These are phyloP conservation scores for Corrigiola litoralis DNA, from an alignment of 179 eudicot species.

Conservation along the genomic window DNA sequence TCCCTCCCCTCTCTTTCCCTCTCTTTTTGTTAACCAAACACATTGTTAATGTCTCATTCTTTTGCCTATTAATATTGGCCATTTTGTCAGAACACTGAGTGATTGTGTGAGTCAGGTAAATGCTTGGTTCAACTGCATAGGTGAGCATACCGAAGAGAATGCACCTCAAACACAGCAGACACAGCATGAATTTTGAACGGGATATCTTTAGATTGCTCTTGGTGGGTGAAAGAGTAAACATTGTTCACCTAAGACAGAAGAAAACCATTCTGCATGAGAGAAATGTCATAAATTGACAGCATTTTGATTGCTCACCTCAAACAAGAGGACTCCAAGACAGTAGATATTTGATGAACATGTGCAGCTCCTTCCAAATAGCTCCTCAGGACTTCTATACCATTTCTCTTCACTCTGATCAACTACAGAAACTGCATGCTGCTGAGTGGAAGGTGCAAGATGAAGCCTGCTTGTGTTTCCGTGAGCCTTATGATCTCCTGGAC, in stretches of 20 bases:
- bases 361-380: conserved; percentile 45
- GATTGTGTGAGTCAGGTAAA: neutral
- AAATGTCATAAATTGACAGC: neutral
- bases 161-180: neutral
- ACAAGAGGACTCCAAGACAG: conserved; percentile 76
- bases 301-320: conserved; percentile 56
- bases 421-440: conserved; percentile 27
- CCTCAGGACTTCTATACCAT: conserved; percentile 93
- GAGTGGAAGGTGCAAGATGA: conserved; percentile 18
- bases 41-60: too few relatives aligned
- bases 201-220: neutral
- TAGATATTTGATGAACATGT: conserved; percentile 75
- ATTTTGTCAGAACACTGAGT: neutral
- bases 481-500: conserved; percentile 30
- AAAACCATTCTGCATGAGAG: conserved; percentile 5
- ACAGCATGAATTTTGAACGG: neutral
- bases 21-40: too few relatives aligned
- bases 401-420: conserved; percentile 55
- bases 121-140: neutral
- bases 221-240: neutral
- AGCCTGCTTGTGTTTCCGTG: conserved; percentile 29
- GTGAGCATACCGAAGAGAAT: neutral
- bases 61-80: too few relatives aligned
- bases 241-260: neutral
- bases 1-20: too few relatives aligned